phyloP scores from a whole-genome alignment of 108 stramenopile species.

The Cyclostephanos tholiformis region DNA sequence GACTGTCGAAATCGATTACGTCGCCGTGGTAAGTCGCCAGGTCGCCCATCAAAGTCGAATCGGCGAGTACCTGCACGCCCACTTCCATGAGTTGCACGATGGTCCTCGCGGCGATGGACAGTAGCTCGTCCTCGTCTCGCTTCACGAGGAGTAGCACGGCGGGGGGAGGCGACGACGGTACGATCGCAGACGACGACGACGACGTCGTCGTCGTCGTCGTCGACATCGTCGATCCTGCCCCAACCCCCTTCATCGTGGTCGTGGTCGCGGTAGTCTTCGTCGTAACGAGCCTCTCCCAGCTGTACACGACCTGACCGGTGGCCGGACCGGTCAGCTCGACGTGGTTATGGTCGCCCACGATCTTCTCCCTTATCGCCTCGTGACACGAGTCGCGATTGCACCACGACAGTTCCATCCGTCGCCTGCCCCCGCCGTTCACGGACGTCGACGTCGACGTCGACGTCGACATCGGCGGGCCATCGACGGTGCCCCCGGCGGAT shows the following conservation, averaged over 20 bases:
- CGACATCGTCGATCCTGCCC: not conserved
- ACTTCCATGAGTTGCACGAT: constrained; percentile 55
- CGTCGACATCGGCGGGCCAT: no score
- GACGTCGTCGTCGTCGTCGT: not conserved
- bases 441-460: not conserved
- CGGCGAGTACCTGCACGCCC: constrained; percentile 63
- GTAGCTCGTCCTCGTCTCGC: constrained; percentile 63
- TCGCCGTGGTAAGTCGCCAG: constrained; percentile 56
- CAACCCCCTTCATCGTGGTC: constrained; percentile 9
- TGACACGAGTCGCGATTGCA: constrained; percentile 61
- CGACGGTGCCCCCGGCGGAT: no score
- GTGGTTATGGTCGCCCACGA: constrained; percentile 77
- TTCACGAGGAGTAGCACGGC: constrained; percentile 76
- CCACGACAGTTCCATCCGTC: constrained; percentile 75
- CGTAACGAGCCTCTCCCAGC: constrained; percentile 66
- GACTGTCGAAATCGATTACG: constrained; percentile 46
- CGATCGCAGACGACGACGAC: not conserved
- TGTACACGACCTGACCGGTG: constrained; percentile 83
- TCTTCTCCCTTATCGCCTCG: constrained; percentile 70
- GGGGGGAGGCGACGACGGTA: constrained; percentile 24
- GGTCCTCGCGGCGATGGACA: constrained; percentile 58
- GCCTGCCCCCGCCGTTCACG: constrained; percentile 12
- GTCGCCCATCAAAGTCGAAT: constrained; percentile 62
- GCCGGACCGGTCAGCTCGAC: constrained; percentile 77
- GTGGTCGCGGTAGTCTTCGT: no score